Evolutionary conservation across 2,329 filamentous ascomycete genomes (phyloP).

Genomic region (Sporothrix mexicana): DNA sequence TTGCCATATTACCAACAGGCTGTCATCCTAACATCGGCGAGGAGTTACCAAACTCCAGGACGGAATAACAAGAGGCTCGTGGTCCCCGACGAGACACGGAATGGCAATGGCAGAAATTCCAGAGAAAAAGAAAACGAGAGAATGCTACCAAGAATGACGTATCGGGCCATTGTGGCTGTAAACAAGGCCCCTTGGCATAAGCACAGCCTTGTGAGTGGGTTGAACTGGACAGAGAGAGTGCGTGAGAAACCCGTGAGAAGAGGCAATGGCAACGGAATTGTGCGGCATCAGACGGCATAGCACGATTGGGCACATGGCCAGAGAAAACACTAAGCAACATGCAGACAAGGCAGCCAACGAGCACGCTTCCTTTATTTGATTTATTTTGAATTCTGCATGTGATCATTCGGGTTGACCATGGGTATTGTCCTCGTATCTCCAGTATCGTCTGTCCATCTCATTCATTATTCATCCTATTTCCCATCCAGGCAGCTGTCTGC

Average conservation of each 20-base stretch:
- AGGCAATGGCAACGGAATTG: not conserved
- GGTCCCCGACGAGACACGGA: too few species aligned
- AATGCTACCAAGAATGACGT: conserved; percentile 1
- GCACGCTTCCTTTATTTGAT: too few species aligned
- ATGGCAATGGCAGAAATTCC: not conserved
- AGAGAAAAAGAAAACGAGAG: not conserved
- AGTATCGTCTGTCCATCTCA: too few species aligned
- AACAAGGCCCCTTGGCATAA: not conserved
- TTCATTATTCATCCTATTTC: too few species aligned
- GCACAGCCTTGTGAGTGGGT: conserved; percentile 15
- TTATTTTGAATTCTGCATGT: not conserved
- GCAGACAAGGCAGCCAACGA: conserved; percentile 1
- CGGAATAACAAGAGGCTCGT: too few species aligned
- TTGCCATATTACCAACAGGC: too few species aligned
- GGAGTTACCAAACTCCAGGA: too few species aligned
- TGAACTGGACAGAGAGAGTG: not conserved
- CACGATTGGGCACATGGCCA: not conserved
- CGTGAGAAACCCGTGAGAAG: not conserved
- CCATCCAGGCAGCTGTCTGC: too few species aligned
- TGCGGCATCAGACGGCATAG: conserved; percentile 1
- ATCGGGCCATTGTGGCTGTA: conserved; percentile 1
- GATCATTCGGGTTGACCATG: too few species aligned
- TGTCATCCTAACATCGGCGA: too few species aligned
- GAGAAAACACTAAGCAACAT: not conserved
- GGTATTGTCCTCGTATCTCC: too few species aligned